A percentile compares a stretch with the other conserved stretches of the same genome.
phyloP scores from a whole-genome alignment of 495 filamentous ascomycete genomes.

The Tuber aestivum region DNA sequence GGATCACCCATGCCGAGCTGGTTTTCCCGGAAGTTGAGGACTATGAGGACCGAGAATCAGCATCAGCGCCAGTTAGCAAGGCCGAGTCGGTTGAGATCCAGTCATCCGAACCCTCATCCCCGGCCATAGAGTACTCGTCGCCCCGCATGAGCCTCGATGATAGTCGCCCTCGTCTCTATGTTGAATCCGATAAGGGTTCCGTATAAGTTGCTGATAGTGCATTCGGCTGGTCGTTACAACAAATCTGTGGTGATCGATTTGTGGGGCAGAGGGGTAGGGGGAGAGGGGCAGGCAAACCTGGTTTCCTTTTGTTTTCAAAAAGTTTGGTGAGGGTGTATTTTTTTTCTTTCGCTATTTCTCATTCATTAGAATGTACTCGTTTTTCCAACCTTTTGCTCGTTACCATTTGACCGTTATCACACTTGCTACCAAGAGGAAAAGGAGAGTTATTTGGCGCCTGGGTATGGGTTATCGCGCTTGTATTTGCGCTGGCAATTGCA shows the following conservation, averaged over 20 bases:
- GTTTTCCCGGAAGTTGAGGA: slow-evolving; percentile 42
- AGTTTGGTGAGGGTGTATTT: slow-evolving; percentile 16
- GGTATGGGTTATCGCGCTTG: slow-evolving; percentile 32
- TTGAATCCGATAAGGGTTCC: background rate
- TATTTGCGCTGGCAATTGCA: slow-evolving; percentile 8
- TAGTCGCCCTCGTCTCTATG: slow-evolving; percentile 15
- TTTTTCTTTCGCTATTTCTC: slow-evolving; percentile 29
- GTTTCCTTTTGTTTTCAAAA: slow-evolving; percentile 12
- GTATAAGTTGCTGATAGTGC: background rate
- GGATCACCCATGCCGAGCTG: slow-evolving; percentile 37
- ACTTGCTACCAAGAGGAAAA: slow-evolving; percentile 19
- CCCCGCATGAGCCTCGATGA: slow-evolving; percentile 37
- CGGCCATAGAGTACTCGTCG: slow-evolving; percentile 28
- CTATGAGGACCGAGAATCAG: slow-evolving; percentile 38
- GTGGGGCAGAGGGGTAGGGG: slow-evolving; percentile 10
- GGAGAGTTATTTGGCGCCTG: slow-evolving; percentile 28
- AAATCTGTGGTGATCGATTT: background rate
- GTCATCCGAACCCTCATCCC: slow-evolving; percentile 33
- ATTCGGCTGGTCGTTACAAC: background rate
- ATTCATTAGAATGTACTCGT: slow-evolving; percentile 23
- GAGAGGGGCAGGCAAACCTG: slow-evolving; percentile 10
- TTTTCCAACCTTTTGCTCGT: slow-evolving; percentile 8
- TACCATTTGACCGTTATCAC: slow-evolving; percentile 19
- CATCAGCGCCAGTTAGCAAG: slow-evolving; percentile 31
- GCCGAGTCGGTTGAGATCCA: slow-evolving; percentile 37